phyloP scores from a whole-genome alignment of 2,329 filamentous ascomycete genomes.

The Cryphonectria parasitica region DNA sequence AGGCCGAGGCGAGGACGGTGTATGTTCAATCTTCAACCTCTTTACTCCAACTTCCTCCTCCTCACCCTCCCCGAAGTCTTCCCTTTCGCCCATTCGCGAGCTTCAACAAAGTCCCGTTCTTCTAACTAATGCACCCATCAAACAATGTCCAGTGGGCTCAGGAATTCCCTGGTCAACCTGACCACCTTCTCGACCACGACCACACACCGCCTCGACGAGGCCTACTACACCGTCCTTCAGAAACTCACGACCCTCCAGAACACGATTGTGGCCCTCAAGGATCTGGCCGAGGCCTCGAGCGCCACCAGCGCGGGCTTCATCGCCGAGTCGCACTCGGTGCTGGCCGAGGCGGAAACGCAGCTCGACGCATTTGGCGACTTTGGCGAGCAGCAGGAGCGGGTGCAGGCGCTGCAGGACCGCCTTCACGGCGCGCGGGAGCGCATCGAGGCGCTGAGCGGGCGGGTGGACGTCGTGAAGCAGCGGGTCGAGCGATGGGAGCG shows the following conservation, averaged over 20 bases:
- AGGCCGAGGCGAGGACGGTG: conserved; percentile 45
- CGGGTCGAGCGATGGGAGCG: conserved; percentile 70
- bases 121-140: conserved; percentile 13
- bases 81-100: conserved; percentile 8
- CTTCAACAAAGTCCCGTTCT: neutral
- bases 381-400: conserved; percentile 65
- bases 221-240: conserved; percentile 74
- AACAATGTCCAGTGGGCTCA: conserved; percentile 48
- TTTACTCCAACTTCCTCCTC: neutral
- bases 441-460: conserved; percentile 61
- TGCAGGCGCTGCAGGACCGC: conserved; percentile 64
- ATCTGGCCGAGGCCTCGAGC: conserved; percentile 65
- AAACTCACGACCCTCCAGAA: conserved; percentile 67
- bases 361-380: conserved; percentile 66
- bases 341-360: conserved; percentile 63
- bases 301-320: conserved; percentile 63
- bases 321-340: conserved; percentile 61
- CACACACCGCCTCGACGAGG: conserved; percentile 70
- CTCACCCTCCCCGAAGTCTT: neutral
- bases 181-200: conserved; percentile 63
- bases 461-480: conserved; percentile 66
- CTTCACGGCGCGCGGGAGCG: conserved; percentile 63
- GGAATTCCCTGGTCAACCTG: conserved; percentile 57
- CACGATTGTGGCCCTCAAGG: conserved; percentile 67
- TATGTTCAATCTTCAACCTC: conserved; percentile 36